A percentile compares a stretch with the other conserved stretches of the same genome.
phyloP scores from a whole-genome alignment of 768 basidiomycete genomes.

The Auriscalpium microsporum region DNA sequence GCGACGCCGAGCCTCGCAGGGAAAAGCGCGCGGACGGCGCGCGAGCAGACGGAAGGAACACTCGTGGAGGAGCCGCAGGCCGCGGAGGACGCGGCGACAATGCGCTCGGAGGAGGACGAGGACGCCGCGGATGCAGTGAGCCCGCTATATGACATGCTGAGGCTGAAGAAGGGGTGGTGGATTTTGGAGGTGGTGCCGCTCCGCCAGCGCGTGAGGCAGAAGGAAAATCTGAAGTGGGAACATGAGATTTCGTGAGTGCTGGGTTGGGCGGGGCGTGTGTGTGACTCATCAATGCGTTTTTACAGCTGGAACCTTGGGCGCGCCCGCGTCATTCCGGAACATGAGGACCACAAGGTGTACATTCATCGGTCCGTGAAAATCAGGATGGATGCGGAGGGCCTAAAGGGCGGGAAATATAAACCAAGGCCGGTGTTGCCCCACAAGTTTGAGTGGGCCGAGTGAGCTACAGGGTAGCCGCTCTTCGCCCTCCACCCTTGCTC shows the following conservation, averaged over 20 bases:
- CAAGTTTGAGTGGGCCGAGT: constrained; percentile 18
- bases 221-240: neutral
- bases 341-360: neutral
- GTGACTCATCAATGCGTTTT: neutral
- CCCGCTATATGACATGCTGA: constrained; percentile 49
- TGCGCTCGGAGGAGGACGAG: constrained; percentile 49
- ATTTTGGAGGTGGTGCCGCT: constrained; percentile 41
- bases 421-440: constrained; percentile 22
- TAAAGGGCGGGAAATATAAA: constrained; percentile 22
- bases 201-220: neutral
- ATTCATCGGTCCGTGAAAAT: constrained; percentile 3
- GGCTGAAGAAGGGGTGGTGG: constrained; percentile 50
- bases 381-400: constrained; percentile 6
- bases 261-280: neutral
- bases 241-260: neutral
- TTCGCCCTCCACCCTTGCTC: too few species aligned
- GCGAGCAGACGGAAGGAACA: constrained; percentile 10
- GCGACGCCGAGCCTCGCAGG: neutral
- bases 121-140: constrained; percentile 51
- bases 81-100: constrained; percentile 8
- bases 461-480: neutral
- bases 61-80: constrained; percentile 5
- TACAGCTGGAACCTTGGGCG: constrained; percentile 1
- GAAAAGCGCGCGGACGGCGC: neutral
- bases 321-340: neutral